Conservation (phyloP, 495 filamentous ascomycete genomes). For the Mycothermus thermophilus region DNA sequence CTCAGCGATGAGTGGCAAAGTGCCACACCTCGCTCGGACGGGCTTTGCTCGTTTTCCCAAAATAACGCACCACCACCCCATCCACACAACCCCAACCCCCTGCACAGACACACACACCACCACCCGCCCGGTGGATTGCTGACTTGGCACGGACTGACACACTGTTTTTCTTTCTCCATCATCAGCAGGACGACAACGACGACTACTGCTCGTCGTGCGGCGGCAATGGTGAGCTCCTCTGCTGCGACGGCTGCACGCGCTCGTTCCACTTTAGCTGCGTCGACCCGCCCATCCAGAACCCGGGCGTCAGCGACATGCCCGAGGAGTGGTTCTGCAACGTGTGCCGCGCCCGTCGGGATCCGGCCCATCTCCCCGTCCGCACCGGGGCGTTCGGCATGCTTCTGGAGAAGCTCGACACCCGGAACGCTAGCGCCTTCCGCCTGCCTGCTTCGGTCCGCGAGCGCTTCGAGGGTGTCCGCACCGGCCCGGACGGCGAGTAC, state of each 20-base stretch:
- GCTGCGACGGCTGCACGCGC: slow-evolving; percentile 79
- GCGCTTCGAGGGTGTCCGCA: slow-evolving; percentile 58
- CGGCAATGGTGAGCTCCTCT: slow-evolving; percentile 68
- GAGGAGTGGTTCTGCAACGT: slow-evolving; percentile 75
- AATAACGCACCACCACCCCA: slow-evolving; percentile 17
- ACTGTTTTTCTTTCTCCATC: no score
- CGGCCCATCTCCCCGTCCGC: slow-evolving; percentile 24
- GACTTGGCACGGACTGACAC: slow-evolving; percentile 9
- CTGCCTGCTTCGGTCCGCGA: slow-evolving; percentile 55
- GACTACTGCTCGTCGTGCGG: slow-evolving; percentile 78
- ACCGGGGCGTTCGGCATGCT: slow-evolving; percentile 43
- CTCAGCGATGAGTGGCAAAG: slow-evolving; percentile 17
- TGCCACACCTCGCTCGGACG: slow-evolving; percentile 6
- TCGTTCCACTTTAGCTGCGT: slow-evolving; percentile 81
- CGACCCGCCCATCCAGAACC: slow-evolving; percentile 54
- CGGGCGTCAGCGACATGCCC: slow-evolving; percentile 48
- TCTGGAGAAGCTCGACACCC: slow-evolving; percentile 43
- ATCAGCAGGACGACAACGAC: slow-evolving; percentile 69
- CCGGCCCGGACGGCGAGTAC: slow-evolving; percentile 65
- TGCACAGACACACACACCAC: no score
- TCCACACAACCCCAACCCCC: neutral
- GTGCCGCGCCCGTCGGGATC: slow-evolving; percentile 37
- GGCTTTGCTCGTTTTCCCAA: slow-evolving; percentile 18
- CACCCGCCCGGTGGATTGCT: slow-evolving; percentile 7
- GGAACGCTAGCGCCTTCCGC: slow-evolving; percentile 57